phyloP scores from a whole-genome alignment of 169 alveolate species.

The Condylostoma magnum region DNA sequence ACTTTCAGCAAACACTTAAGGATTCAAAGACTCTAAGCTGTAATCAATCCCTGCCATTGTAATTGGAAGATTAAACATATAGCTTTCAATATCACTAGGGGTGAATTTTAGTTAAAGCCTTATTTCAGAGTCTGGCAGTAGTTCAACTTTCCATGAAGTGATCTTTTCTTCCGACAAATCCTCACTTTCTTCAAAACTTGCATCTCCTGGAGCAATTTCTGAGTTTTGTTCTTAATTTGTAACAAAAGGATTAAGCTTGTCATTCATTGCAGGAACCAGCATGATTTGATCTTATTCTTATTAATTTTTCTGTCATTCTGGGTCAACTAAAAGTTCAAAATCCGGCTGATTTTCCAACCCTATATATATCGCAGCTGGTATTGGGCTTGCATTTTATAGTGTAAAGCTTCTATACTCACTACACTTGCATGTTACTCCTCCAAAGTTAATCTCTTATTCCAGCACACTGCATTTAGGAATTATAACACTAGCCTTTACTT shows the following conservation, averaged over 20 bases:
- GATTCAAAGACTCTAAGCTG: slow-evolving; percentile 49
- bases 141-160: slow-evolving; percentile 45
- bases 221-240: slow-evolving; percentile 13
- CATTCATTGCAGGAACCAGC: slow-evolving; percentile 27
- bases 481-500: slow-evolving; percentile 65
- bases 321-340: slow-evolving; percentile 59
- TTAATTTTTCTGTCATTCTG: slow-evolving; percentile 23
- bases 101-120: slow-evolving; percentile 64
- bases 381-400: slow-evolving; percentile 61
- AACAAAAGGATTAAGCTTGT: slow-evolving; percentile 7
- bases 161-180: slow-evolving; percentile 49
- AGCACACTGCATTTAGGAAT: slow-evolving; percentile 73
- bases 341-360: slow-evolving; percentile 74
- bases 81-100: slow-evolving; percentile 69
- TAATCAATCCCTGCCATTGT: slow-evolving; percentile 61
- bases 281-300: slow-evolving; percentile 38
- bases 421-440: slow-evolving; percentile 78
- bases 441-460: slow-evolving; percentile 70
- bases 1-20: slow-evolving; percentile 75
- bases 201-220: slow-evolving; percentile 7
- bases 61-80: slow-evolving; percentile 66
- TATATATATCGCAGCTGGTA: slow-evolving; percentile 64
- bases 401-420: slow-evolving; percentile 60
- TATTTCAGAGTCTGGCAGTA: slow-evolving; percentile 50
- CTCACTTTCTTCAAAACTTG: slow-evolving; percentile 20